Conservation (phyloP, 768 basidiomycete genomes). For the Boletus rufocinnamomeus region DNA sequence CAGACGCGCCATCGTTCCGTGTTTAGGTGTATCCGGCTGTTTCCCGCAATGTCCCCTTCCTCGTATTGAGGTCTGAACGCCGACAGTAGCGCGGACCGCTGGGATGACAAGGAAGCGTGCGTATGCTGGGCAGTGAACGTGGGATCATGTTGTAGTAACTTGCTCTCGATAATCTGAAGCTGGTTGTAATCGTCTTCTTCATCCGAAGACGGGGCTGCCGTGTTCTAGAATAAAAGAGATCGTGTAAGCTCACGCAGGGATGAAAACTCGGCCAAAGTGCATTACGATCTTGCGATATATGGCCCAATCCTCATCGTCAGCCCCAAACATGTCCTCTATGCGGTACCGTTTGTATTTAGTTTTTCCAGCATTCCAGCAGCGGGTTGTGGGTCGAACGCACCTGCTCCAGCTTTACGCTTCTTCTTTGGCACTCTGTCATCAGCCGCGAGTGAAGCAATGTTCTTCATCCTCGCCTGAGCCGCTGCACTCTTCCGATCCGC, state of each 20-base stretch:
- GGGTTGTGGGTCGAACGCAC: conserved; percentile 41
- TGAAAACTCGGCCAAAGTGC: conserved; percentile 20
- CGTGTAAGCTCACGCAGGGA: background rate
- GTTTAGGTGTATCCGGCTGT: conserved; percentile 82
- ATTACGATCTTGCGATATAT: conserved; percentile 94
- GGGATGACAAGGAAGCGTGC: conserved; percentile 71
- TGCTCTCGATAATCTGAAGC: conserved; percentile 73
- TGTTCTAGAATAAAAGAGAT: conserved; percentile 50
- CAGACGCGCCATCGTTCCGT: conserved; percentile 89
- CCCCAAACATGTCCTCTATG: conserved; percentile 89
- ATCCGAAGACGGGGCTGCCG: conserved; percentile 70
- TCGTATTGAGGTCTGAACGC: conserved; percentile 83
- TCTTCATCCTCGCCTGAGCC: conserved; percentile 95
- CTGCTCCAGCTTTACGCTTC: conserved; percentile 79
- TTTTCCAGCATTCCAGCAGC: background rate
- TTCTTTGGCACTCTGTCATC: conserved; percentile 84
- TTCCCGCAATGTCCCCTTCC: conserved; percentile 70
- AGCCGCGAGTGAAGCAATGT: conserved; percentile 86
- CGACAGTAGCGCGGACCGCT: conserved; percentile 81
- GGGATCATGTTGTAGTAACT: conserved; percentile 82
- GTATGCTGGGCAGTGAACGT: conserved; percentile 82
- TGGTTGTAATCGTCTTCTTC: conserved; percentile 85
- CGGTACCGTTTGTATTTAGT: conserved; percentile 4
- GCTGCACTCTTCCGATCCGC: conserved; percentile 93
- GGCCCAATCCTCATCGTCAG: conserved; percentile 94